Evolutionary conservation across 2,329 filamentous ascomycete genomes (phyloP).

Genomic region (Calonectria henricotiae): DNA sequence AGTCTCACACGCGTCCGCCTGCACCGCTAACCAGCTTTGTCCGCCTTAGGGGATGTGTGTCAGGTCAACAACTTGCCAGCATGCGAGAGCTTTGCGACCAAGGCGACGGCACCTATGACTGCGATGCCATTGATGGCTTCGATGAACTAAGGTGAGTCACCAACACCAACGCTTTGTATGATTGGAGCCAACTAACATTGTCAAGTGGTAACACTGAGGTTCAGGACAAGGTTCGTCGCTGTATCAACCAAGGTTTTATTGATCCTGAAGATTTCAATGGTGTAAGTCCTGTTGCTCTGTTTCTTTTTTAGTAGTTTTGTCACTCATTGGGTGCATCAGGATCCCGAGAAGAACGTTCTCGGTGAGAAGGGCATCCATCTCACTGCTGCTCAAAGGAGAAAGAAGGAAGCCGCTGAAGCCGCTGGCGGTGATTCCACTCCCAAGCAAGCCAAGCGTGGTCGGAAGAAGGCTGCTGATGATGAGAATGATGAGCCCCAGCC

Average conservation of each 20-base stretch:
- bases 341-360: constrained; percentile 81
- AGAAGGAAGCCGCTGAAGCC: constrained; percentile 56
- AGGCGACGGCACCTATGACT: constrained; percentile 69
- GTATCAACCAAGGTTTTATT: constrained; percentile 84
- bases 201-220: constrained; percentile 69
- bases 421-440: constrained; percentile 52
- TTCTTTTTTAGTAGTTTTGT: constrained; percentile 25
- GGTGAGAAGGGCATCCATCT: constrained; percentile 77
- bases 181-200: constrained; percentile 33
- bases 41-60: constrained; percentile 85
- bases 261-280: constrained; percentile 91
- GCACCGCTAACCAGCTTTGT: constrained; percentile 21
- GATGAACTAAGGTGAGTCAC: constrained; percentile 77
- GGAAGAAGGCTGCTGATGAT: constrained; percentile 57
- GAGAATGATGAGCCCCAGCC: constrained; percentile 57
- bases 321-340: constrained; percentile 65
- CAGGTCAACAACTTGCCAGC: constrained; percentile 80
- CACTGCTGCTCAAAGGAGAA: constrained; percentile 57
- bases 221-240: constrained; percentile 82
- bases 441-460: constrained; percentile 57
- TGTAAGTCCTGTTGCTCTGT: constrained; percentile 68
- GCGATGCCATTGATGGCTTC: constrained; percentile 83
- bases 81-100: constrained; percentile 72
- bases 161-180: background rate
- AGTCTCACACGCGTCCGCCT: constrained; percentile 7